Conservation (phyloP, 768 basidiomycete genomes). For the Tephrocybe sp. region DNA sequence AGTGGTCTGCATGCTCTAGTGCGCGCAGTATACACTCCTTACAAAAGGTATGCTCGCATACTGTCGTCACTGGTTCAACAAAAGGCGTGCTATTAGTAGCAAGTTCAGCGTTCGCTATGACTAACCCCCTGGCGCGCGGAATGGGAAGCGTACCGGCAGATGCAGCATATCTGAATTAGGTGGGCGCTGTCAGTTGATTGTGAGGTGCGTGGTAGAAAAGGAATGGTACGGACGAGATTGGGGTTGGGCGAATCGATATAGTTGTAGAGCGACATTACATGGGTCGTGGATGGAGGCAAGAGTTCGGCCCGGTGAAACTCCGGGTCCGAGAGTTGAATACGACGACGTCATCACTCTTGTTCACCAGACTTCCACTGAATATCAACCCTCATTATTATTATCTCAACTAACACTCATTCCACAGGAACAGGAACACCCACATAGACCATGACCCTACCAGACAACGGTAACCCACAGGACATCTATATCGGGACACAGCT, state of each 20-base stretch:
- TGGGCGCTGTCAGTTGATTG: background rate
- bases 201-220: background rate
- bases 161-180: slow-evolving; percentile 66
- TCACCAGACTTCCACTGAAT: too few relatives aligned
- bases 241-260: slow-evolving; percentile 65
- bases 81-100: slow-evolving; percentile 66
- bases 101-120: background rate
- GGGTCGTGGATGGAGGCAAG: slow-evolving; percentile 6
- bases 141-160: slow-evolving; percentile 54
- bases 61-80: slow-evolving; percentile 71
- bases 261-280: slow-evolving; percentile 43
- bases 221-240: slow-evolving; percentile 57
- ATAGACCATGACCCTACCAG: too few relatives aligned
- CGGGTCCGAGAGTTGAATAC: too few relatives aligned
- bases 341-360: too few relatives aligned
- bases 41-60: slow-evolving; percentile 88
- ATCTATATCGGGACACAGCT: too few relatives aligned
- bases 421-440: too few relatives aligned
- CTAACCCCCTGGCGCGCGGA: background rate
- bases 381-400: too few relatives aligned
- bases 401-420: too few relatives aligned
- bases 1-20: slow-evolving; percentile 64
- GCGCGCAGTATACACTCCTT: slow-evolving; percentile 76
- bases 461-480: too few relatives aligned
- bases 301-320: background rate